These are phyloP conservation scores for Chlamydomonas sphaeroides DNA, from an alignment of 139 green algal genomes.

Conservation along the genomic window DNA sequence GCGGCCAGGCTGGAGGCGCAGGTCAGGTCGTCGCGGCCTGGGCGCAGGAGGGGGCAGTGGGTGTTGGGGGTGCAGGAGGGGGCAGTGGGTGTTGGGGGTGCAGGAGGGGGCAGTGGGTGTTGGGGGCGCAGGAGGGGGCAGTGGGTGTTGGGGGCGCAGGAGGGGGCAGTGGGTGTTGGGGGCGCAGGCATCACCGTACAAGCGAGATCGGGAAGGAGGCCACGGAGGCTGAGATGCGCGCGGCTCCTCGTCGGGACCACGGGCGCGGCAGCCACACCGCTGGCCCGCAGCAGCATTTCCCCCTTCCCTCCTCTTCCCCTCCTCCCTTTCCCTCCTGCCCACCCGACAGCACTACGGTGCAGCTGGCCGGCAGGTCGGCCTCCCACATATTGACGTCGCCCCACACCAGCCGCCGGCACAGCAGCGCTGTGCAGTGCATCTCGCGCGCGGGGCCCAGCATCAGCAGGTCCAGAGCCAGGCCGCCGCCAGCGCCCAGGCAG, in stretches of 20 bases:
- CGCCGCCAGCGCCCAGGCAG: not conserved
- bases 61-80: too few relatives aligned
- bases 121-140: too few relatives aligned
- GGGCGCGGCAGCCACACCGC: too few relatives aligned
- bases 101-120: not conserved
- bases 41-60: not conserved
- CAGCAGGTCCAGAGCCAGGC: conserved; percentile 32
- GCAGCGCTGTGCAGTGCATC: conserved; percentile 46
- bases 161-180: too few relatives aligned
- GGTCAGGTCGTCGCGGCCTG: conserved; percentile 45
- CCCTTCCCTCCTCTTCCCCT: not conserved
- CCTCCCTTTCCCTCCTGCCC: not conserved
- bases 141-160: too few relatives aligned
- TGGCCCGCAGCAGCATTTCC: not conserved
- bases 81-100: not conserved
- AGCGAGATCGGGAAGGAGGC: not conserved
- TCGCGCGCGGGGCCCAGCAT: conserved; percentile 45
- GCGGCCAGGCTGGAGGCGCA: conserved; percentile 18
- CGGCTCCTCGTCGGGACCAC: too few relatives aligned
- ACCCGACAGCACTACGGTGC: conserved; percentile 35
- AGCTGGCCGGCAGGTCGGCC: not conserved
- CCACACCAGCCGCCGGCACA: conserved; percentile 43
- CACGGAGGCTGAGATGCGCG: not conserved
- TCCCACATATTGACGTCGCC: conserved; percentile 33
- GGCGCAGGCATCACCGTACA: too few relatives aligned